Conservation (phyloP, 1,139 yeast species). For the Yamadazyma diospyri region DNA sequence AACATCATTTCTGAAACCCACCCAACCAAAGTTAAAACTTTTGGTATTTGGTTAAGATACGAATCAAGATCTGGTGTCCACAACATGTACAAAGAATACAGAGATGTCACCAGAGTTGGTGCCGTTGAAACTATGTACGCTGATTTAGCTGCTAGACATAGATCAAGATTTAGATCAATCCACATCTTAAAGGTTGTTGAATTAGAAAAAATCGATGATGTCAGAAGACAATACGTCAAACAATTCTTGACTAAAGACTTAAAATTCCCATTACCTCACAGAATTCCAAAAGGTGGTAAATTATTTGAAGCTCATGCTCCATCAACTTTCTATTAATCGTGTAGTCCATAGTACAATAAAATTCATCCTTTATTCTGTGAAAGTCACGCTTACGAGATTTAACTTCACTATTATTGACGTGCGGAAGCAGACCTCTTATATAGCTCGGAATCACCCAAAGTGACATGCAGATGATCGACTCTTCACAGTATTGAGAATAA, state of each 20-base stretch:
- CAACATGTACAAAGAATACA: slow-evolving; percentile 99
- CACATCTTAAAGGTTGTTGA: slow-evolving; percentile 99
- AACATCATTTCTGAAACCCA: slow-evolving; percentile 89
- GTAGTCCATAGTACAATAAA: slow-evolving; percentile 1
- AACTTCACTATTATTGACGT: too few species aligned
- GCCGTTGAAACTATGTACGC: slow-evolving; percentile 99
- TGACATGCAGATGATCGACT: too few species aligned
- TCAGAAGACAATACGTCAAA: slow-evolving; percentile 98
- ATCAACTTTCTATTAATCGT: slow-evolving; percentile 82
- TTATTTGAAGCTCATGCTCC: slow-evolving; percentile 92
- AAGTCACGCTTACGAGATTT: too few species aligned
- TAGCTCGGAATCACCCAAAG: too few species aligned
- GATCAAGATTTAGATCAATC: slow-evolving; percentile 99
- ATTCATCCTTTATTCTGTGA: too few species aligned
- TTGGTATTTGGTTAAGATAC: slow-evolving; percentile 99
- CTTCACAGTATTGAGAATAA: too few species aligned
- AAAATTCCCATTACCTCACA: slow-evolving; percentile 99
- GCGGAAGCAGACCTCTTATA: too few species aligned
- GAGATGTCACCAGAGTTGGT: slow-evolving; percentile 98
- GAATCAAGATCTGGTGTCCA: slow-evolving; percentile 99
- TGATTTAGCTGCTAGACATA: slow-evolving; percentile 99
- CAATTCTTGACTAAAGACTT: slow-evolving; percentile 95
- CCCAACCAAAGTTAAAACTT: slow-evolving; percentile 99
- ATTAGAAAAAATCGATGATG: slow-evolving; percentile 95
- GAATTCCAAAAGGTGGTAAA: slow-evolving; percentile 88